Percentiles rank a stretch among this genome's conserved stretches.
Evolutionary conservation across 2,329 filamentous ascomycete species (phyloP).

Genomic region (Trichophyton verrucosum): DNA sequence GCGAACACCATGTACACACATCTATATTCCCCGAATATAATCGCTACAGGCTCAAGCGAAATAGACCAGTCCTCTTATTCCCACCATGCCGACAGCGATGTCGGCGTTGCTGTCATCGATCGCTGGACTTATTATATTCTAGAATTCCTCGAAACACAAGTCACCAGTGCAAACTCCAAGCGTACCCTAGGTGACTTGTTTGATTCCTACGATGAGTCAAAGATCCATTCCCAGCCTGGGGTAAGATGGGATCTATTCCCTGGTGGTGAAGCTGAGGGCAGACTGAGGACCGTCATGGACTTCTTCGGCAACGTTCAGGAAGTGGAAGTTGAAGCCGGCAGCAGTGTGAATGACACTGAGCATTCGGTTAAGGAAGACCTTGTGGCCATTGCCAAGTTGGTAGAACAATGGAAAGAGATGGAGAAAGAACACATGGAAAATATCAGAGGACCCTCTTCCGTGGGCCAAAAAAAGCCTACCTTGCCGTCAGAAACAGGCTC

Average conservation of each 20-base stretch:
- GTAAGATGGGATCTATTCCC: slow-evolving; percentile 91
- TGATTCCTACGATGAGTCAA: slow-evolving; percentile 85
- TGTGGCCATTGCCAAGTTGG: slow-evolving; percentile 52
- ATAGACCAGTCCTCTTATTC: slow-evolving; percentile 95
- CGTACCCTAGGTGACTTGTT: slow-evolving; percentile 88
- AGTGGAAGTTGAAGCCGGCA: slow-evolving; percentile 66
- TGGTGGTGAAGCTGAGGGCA: slow-evolving; percentile 64
- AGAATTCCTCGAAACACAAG: slow-evolving; percentile 85
- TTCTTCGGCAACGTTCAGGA: slow-evolving; percentile 98
- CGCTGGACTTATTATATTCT: slow-evolving; percentile 98
- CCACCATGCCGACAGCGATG: slow-evolving; percentile 95
- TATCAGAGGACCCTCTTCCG: slow-evolving; percentile 6
- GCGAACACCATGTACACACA: slow-evolving; percentile 99
- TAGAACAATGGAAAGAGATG: slow-evolving; percentile 40
- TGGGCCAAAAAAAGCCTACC: not conserved
- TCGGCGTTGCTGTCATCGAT: slow-evolving; percentile 95
- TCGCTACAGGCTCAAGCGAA: slow-evolving; percentile 91
- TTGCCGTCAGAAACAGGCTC: not conserved
- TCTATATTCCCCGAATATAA: slow-evolving; percentile 95
- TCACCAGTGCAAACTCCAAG: slow-evolving; percentile 73
- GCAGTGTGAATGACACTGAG: slow-evolving; percentile 41
- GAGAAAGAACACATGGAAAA: slow-evolving; percentile 23
- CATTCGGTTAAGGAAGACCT: slow-evolving; percentile 54
- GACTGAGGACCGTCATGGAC: slow-evolving; percentile 76
- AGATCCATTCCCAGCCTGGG: slow-evolving; percentile 87